Conservation (phyloP, 257 asterid genomes). For the Solanum bulbocastanum region DNA sequence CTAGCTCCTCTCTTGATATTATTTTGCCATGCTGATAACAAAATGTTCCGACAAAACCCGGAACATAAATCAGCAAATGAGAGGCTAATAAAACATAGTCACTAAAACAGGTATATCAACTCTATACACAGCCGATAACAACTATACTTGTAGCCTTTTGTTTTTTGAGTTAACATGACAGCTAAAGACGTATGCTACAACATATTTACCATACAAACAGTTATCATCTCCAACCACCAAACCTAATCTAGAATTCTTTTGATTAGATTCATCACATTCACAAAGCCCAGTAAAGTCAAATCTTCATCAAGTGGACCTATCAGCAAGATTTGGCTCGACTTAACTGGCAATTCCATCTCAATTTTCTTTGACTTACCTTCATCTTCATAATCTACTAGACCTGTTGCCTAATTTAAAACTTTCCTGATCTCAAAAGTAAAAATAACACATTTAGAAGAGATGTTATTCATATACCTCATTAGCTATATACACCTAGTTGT, state of each 20-base stretch:
- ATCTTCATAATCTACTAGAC: neutral
- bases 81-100: neutral
- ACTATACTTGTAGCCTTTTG: neutral
- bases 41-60: neutral
- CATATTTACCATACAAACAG: neutral
- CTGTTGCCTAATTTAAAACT: neutral
- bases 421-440: neutral
- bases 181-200: neutral
- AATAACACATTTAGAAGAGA: neutral
- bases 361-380: neutral
- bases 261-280: neutral
- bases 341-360: neutral
- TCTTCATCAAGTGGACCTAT: neutral
- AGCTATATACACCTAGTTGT: neutral
- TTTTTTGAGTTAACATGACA: neutral
- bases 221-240: neutral
- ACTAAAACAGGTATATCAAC: neutral
- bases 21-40: conserved; percentile 64
- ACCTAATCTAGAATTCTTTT: neutral
- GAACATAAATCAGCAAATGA: neutral
- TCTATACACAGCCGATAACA: neutral
- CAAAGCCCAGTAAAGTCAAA: neutral
- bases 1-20: conserved; percentile 71
- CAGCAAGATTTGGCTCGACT: neutral
- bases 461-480: neutral